Percentiles rank a stretch among this genome's conserved stretches.
These are phyloP conservation scores for Dioszegia hungarica DNA, from an alignment of 768 basidiomycete genomes.

Conservation along the genomic window DNA sequence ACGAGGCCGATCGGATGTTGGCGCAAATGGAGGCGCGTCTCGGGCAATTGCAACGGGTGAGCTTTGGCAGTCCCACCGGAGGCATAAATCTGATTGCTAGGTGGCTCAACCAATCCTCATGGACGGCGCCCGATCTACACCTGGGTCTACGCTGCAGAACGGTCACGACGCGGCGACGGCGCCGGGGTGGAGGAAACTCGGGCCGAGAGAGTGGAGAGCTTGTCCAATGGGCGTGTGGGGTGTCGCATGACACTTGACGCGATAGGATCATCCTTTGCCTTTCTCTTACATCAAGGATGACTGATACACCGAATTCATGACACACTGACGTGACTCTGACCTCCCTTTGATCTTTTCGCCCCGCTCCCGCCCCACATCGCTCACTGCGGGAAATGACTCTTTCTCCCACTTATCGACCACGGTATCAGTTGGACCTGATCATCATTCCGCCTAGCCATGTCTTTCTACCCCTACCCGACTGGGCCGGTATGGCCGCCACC, in stretches of 20 bases:
- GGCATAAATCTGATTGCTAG: no score
- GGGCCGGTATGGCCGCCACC: neutral
- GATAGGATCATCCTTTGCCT: no score
- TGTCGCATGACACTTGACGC: neutral
- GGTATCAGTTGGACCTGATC: neutral
- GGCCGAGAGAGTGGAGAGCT: conserved; percentile 11
- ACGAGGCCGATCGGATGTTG: neutral
- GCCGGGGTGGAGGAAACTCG: conserved; percentile 7
- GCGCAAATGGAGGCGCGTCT: conserved; percentile 3
- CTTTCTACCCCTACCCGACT: neutral
- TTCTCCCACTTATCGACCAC: neutral
- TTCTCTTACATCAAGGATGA: no score
- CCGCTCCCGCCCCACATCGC: no score
- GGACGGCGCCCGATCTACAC: no score
- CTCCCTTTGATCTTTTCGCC: neutral
- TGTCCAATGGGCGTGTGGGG: conserved; percentile 19
- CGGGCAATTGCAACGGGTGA: neutral
- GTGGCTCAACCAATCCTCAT: no score
- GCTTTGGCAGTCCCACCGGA: no score
- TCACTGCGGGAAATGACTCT: neutral
- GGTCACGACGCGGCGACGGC: neutral
- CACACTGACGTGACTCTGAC: no score
- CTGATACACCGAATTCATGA: no score
- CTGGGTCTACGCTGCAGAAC: no score
- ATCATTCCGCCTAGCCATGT: no score